phyloP scores from a whole-genome alignment of 805 yeast genomes.

The Sugiyamaella mastotermitis region DNA sequence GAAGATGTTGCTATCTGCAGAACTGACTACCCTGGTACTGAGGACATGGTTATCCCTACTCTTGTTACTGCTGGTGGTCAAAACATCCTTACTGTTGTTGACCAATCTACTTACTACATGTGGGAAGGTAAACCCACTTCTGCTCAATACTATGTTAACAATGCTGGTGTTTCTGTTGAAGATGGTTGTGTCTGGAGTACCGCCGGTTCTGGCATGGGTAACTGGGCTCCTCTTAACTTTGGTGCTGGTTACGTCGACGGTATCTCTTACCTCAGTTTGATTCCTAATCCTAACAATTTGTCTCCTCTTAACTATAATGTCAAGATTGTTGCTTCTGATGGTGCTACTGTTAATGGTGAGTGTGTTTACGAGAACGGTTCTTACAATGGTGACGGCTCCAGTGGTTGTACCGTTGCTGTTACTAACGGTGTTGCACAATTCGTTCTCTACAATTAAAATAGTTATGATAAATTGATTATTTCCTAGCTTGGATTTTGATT shows the following conservation, averaged over 20 bases:
- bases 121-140: conserved; percentile 84
- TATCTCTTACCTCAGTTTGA: conserved; percentile 76
- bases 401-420: conserved; percentile 93
- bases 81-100: conserved; percentile 70
- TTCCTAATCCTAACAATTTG: conserved; percentile 90
- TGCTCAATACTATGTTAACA: conserved; percentile 94
- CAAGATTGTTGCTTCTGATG: conserved; percentile 69
- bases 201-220: conserved; percentile 74
- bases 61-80: conserved; percentile 61
- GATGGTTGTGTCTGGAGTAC: conserved; percentile 96
- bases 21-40: conserved; percentile 99
- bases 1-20: conserved; percentile 85
- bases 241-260: conserved; percentile 84
- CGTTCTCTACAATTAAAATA: conserved; percentile 60
- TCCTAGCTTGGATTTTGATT: not conserved
- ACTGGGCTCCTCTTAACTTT: conserved; percentile 96
- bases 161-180: conserved; percentile 84
- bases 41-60: conserved; percentile 96
- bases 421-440: conserved; percentile 77
- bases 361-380: conserved; percentile 77
- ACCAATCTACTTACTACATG: conserved; percentile 66
- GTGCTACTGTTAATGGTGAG: conserved; percentile 57
- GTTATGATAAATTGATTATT: too few relatives aligned
- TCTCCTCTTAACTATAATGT: conserved; percentile 66
- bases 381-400: conserved; percentile 61